Evolutionary conservation across 2,329 filamentous ascomycete species (phyloP), one percentile per base, ranked within the genome.

Genomic region (Xylariomycetidae sp.): DNA sequence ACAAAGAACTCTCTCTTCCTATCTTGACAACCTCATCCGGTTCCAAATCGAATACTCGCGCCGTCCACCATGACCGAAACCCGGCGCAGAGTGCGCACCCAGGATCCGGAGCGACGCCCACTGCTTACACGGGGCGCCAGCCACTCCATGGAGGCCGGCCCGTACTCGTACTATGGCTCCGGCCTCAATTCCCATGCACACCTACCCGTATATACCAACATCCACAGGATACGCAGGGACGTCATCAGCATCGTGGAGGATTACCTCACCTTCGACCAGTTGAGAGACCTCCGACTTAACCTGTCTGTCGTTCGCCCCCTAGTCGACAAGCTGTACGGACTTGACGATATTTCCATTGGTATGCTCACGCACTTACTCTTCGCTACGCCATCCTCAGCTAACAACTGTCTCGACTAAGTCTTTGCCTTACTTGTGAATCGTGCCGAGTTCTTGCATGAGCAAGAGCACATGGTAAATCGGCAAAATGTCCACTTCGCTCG

Each of bases 341-440:
- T 80, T 38, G 73, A 85, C 38, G 86, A 92, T 62, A 79, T 89
- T 24, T 90, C 85, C 1, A 79, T 89, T 35, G 72, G 79, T 82
- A 61, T 43, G 68, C 49, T 7, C 24, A 19, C 15, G 23, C 13
- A 29, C 23, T 35, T 15, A 24, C 4, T 4, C 14, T 18, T 19
- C 5, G 12, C n/a, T 3, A 13, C 7, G 14, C 20, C 25, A 10
- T 13, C 25, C 4, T 18, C 3, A 20, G 16, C 18, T 9, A 8
- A 30, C 37, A 25, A 28, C 32, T 46, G 19, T 44, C 29, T n/a
- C 12, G 19, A 14, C 30, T 7, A 25, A 10, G 83, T 92, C 9
- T 92, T 90, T 57, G 90, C 85, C 54, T 64, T 93, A 39, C 71
- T 93, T 15, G 85, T 92, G 44, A 92, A 93, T 50, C 74, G 85